phyloP scores from a whole-genome alignment of 106 monocot genomes.

The Ottelia alismoides region DNA sequence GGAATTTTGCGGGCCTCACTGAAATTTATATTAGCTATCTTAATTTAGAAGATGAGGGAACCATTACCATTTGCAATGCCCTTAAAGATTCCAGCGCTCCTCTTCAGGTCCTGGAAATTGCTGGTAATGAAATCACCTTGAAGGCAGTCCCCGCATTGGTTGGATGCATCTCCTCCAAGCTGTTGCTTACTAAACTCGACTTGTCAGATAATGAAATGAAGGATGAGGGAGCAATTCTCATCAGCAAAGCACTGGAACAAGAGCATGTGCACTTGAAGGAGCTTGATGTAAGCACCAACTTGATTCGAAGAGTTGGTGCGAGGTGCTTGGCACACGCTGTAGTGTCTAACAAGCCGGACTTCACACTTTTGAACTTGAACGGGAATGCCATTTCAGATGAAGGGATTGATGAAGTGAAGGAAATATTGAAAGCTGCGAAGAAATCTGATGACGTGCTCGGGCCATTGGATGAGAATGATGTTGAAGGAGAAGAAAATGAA shows the following conservation, averaged over 20 bases:
- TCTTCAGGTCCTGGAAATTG: neutral
- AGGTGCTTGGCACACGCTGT: constrained; percentile 47
- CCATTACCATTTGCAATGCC: neutral
- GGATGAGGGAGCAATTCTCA: neutral
- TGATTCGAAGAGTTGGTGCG: constrained; percentile 40
- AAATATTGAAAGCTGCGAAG: constrained; percentile 40
- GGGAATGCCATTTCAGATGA: constrained; percentile 66
- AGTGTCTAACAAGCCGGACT: constrained; percentile 29
- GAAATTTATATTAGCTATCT: neutral
- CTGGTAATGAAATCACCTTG: neutral
- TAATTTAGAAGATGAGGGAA: neutral
- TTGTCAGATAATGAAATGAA: neutral
- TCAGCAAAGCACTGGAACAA: neutral
- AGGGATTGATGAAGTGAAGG: constrained; percentile 81
- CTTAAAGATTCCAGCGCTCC: neutral
- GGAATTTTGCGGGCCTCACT: neutral
- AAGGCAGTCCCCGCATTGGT: neutral
- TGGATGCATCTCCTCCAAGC: neutral
- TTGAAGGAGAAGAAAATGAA: constrained; percentile 29
- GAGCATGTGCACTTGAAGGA: neutral
- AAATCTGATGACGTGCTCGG: constrained; percentile 37
- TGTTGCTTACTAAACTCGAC: neutral
- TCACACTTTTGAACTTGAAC: constrained; percentile 54
- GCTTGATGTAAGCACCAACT: neutral
- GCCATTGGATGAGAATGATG: constrained; percentile 71